These are phyloP conservation scores for Crithidia expoeki DNA, from an alignment of 208 protist genomes.

Conservation along the genomic window DNA sequence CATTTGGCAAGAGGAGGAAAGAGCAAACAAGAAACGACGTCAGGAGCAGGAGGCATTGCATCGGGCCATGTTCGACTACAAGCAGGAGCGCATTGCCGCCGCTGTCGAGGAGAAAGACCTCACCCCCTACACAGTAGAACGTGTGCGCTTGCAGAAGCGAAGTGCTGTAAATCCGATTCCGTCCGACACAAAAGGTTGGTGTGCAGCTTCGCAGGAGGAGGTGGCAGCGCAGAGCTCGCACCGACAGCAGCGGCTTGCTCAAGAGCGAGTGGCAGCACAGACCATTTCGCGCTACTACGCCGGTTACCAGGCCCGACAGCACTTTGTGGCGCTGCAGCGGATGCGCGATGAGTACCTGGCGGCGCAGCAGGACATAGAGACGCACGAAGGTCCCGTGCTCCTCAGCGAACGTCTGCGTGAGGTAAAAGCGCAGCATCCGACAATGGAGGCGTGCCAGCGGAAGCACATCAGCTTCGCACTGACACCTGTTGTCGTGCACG, in stretches of 20 bases:
- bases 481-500: not conserved
- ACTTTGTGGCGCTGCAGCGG: conserved; percentile 16
- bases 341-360: conserved; percentile 29
- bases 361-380: conserved; percentile 13
- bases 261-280: conserved; percentile 17
- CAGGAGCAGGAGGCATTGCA: conserved; percentile 32
- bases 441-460: not conserved
- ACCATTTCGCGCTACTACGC: conserved; percentile 18
- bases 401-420: conserved; percentile 6
- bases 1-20: conserved; percentile 27
- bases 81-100: conserved; percentile 49
- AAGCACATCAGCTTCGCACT: not conserved
- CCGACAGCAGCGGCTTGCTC: conserved; percentile 8
- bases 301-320: conserved; percentile 6
- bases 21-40: conserved; percentile 17
- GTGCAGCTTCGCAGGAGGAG: not conserved
- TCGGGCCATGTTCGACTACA: conserved; percentile 44
- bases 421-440: conserved; percentile 10
- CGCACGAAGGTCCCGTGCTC: conserved; percentile 20
- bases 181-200: not conserved
- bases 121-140: conserved; percentile 20
- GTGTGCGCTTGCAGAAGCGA: conserved; percentile 14
- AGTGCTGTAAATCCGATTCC: not conserved
- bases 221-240: not conserved
- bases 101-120: conserved; percentile 45